Evolutionary conservation across 2,329 filamentous ascomycete genomes (phyloP).

Genomic region (Talaromyces albobiverticillius): DNA sequence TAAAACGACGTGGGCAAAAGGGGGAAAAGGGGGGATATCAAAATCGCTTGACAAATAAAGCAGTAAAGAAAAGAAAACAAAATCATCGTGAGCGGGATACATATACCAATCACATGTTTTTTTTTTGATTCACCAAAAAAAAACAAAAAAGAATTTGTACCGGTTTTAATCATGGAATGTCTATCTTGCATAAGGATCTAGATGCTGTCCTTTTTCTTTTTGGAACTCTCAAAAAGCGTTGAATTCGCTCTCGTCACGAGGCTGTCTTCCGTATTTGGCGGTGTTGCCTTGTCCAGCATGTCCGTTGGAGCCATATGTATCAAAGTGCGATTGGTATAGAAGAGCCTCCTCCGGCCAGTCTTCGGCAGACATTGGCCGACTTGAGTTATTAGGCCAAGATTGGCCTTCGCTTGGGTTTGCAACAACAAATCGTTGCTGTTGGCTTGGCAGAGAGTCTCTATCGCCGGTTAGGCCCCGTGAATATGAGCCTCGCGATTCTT

Average conservation of each 20-base stretch:
- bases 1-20: neutral
- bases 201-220: neutral
- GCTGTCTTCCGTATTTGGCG: neutral
- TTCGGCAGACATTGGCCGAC: slow-evolving; percentile 14
- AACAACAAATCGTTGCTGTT: slow-evolving; percentile 28
- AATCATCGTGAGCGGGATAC: too few relatives aligned
- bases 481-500: slow-evolving; percentile 21
- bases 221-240: neutral
- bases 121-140: too few relatives aligned
- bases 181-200: too few relatives aligned
- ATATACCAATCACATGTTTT: too few relatives aligned
- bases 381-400: slow-evolving; percentile 13
- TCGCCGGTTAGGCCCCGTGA: neutral
- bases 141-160: too few relatives aligned
- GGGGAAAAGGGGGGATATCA: neutral
- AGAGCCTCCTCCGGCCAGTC: slow-evolving; percentile 43
- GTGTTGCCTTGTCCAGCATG: neutral
- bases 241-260: neutral
- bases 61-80: too few relatives aligned
- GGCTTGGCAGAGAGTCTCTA: slow-evolving; percentile 27
- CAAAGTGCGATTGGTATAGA: slow-evolving; percentile 30
- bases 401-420: slow-evolving; percentile 15
- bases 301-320: neutral
- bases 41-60: neutral
- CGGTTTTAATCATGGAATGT: too few relatives aligned